phyloP scores from a whole-genome alignment of 179 eudicot genomes.

The Carnegiea gigantea region DNA sequence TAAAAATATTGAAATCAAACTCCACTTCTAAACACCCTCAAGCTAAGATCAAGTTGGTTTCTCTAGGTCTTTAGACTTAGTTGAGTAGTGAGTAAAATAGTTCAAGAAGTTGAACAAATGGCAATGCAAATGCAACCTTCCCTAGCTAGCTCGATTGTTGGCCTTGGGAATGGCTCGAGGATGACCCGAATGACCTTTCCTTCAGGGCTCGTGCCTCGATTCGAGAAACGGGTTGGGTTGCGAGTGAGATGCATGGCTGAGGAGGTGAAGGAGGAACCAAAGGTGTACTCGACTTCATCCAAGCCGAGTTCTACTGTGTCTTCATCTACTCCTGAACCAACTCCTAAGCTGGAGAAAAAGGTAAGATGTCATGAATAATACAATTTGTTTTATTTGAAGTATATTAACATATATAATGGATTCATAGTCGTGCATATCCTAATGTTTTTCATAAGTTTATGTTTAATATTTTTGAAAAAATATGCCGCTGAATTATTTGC shows the following conservation, averaged over 20 bases:
- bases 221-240: constrained; percentile 21
- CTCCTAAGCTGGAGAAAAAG: constrained; percentile 16
- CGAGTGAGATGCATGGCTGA: constrained; percentile 41
- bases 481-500: too few relatives aligned
- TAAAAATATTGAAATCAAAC: neutral
- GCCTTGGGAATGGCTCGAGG: constrained; percentile 15
- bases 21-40: neutral
- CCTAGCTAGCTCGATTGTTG: constrained; percentile 31
- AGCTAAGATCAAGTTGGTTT: neutral
- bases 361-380: neutral
- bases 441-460: too few relatives aligned
- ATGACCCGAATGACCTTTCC: neutral
- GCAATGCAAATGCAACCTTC: constrained; percentile 41
- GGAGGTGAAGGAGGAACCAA: constrained; percentile 35
- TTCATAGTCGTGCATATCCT: neutral
- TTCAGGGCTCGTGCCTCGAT: constrained; percentile 10
- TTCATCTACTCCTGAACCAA: neutral
- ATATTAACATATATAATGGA: too few relatives aligned
- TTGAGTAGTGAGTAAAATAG: neutral
- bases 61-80: neutral
- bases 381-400: too few relatives aligned
- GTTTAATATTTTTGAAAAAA: too few relatives aligned
- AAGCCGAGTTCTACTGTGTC: neutral
- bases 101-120: constrained; percentile 5
- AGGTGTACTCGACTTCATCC: constrained; percentile 8